Evolutionary conservation across 495 filamentous ascomycete species (phyloP), one percentile per base, ranked within the genome.

Genomic region (Terfezia claveryi): DNA sequence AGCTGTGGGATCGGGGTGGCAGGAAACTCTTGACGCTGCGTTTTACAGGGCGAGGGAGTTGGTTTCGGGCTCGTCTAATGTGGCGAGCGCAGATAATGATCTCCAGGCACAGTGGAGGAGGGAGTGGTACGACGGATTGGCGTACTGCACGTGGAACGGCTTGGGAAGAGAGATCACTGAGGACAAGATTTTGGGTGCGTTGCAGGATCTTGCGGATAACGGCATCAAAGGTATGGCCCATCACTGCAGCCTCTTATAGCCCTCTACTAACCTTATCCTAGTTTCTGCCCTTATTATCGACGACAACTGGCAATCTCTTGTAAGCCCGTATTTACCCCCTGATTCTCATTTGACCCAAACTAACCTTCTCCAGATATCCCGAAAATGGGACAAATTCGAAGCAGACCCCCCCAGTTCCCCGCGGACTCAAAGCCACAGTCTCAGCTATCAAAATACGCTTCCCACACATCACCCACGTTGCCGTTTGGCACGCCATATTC

Each of bases 401-500:
- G 91, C 87, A 5, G 83, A 94, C 54, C 72, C 78, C 16, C 75
- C 58, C 78, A 80, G 5, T 98, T 98, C 56, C 91, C 91, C 68
- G 72, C 8, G 91, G 91, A 2, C 69, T 98, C 10, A 80, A 79
- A 59, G 71, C 78, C 8, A 78, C 81, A 2, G 72, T 87, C 0
- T 66, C 70, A 14, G 69, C 73, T 5, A 87, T 96, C 53, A 80
- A 85, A 9, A 70, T 72, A 36, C 73, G 73, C 49, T 78, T 86
- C 62, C 78, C 78, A 14, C 79, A 78, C 56, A 83, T 98, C 50
- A 72, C 81, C 58, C 81, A 94, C 61, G 74, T 98, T 37, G 85
- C 83, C 14, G 88, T 98, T 10, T 98, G 91, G 91, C 91, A 98
- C 70, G 83, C 91, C 3, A 71, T 95, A n/a, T 66, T 93, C 14